Base-by-base conservation (phyloP, 2,329 filamentous ascomycete genomes). In the Fusarium sp. region DNA sequence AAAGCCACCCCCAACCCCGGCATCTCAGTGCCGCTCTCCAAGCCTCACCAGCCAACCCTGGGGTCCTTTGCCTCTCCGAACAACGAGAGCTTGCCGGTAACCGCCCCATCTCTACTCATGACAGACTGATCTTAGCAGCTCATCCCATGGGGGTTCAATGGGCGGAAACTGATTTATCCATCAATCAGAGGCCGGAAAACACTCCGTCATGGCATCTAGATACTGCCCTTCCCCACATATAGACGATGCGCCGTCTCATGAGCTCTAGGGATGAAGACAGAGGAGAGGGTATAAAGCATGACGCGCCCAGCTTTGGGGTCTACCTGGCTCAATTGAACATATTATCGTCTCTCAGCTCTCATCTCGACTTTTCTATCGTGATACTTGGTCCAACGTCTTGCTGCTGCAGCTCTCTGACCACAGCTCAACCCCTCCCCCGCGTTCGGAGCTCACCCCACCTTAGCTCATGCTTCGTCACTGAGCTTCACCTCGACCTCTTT, bases 171-270 rank as follows among this genome's bases (percentile, higher is more conserved):
- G 16, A 66, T 72, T 78, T 66, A 68, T 77, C 76, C 76, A 69
- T 71, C 75, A 78, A 78, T 77, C 74, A 77, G 57, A 59, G 27
- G 2, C 20, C 3, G 11, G 13, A 20, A 61, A 70, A 67, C 33
- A 64, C 50, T 45, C 63, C 64, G 66, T 74, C 69, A 74, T 72
- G 72, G 67, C 62, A 66, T 70, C 73, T 72, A 61, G 68, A 66
- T 63, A 54, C 40, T 69, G 73, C 52, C 33, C 22, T 75, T 77
- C 75, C 58, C 76, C 76, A 77, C 75, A 75, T 71, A 33, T 64
- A 22, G 14, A 64, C 65, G 45, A 63, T 66, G 59, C 13, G 42
- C 66, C 31, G 71, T 74, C 72, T 74, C 72, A 74, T 74, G 72
- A 74, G 72, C 56, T 59, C 65, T 58, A 47, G 33, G 13, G 66